Base-by-base conservation (phyloP, 345 rosid species). In the Citrus unshiu region DNA sequence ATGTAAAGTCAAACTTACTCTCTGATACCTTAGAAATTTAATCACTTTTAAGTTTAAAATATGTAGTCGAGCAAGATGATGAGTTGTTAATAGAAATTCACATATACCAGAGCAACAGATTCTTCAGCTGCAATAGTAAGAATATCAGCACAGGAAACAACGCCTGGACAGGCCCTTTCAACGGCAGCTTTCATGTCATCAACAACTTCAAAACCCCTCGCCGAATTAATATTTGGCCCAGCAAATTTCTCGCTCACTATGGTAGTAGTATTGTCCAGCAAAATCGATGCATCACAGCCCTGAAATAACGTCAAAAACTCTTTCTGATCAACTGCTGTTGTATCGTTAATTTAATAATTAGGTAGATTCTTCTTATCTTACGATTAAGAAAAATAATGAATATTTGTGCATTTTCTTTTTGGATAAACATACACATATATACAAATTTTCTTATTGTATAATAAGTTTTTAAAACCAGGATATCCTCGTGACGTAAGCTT, bases 221-320 rank as follows among this genome's bases (percentile, higher is more conserved):
- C 81, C 1, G 95, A 91, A 61, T 91, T 91, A 37, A 67, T 81
- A 49, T 90, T 91, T 5, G 90, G 83, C 61, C 12, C 0, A 7
- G 92, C 89, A 61, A 84, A 85, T 79, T 91, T 91, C 79, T 89
- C 92, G 1, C 85, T 82, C 4, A 58, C 39, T 61, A 86, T 83
- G 4, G 91, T 78, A 10, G 76, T 54, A 6, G 72, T 75, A 54
- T 83, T 79, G 81, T 91, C 92, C 57, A 90, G 79, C 79, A 90
- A 34, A 58, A 89, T 72, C 12, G 94, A 89, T 29, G 76, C 91
- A 78, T 90, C 92, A 61, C 94, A 90, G 10, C 91, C 93, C 93
- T 90, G 84, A 34, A 25, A 57, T 3, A 43, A 72, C 4, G 43
- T n/a, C 25, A 34, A 2, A 35, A 30, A 1, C 22, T 51, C 10